These are phyloP conservation scores for Sporothrix curviconia DNA, from an alignment of 2,329 filamentous ascomycete genomes.

Conservation along the genomic window DNA sequence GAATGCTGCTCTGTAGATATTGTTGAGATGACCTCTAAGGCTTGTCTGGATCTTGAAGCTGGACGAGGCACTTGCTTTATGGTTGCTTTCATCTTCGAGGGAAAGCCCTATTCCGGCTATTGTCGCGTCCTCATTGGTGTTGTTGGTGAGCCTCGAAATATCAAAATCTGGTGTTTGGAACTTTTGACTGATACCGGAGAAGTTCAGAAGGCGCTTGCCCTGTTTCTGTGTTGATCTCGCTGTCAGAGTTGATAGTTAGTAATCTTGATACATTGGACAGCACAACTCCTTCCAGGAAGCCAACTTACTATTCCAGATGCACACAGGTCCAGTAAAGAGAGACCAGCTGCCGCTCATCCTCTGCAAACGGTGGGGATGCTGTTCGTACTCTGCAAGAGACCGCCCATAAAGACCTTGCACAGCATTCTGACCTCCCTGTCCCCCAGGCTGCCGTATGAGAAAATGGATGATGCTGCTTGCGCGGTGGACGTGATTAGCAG, in stretches of 20 bases:
- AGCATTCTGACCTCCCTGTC: background rate
- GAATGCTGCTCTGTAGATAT: conserved; percentile 11
- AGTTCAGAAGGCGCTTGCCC: conserved; percentile 10
- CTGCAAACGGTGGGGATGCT: background rate
- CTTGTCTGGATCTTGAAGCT: conserved; percentile 14
- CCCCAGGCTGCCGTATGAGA: conserved; percentile 4
- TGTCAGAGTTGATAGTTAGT: background rate
- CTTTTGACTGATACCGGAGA: conserved; percentile 12
- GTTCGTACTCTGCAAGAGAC: conserved; percentile 13
- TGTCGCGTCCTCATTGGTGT: background rate
- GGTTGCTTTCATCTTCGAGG: background rate
- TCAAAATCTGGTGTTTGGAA: conserved; percentile 13
- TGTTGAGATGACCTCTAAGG: conserved; percentile 11
- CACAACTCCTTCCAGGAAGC: too few relatives aligned
- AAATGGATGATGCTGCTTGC: conserved; percentile 8
- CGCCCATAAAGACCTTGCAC: background rate
- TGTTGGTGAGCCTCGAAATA: background rate
- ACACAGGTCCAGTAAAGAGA: conserved; percentile 18
- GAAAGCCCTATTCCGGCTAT: background rate
- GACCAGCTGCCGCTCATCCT: conserved; percentile 14
- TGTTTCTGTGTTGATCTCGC: conserved; percentile 14
- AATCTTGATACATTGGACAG: too few relatives aligned
- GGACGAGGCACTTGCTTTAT: background rate
- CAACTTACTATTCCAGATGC: conserved; percentile 17
- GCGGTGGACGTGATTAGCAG: conserved; percentile 10